A percentile compares a stretch with the other conserved stretches of the same genome.
These are phyloP conservation scores for Phycomyces nitens DNA, from an alignment of 192 early-diverging fungal genomes.

Conservation along the genomic window DNA sequence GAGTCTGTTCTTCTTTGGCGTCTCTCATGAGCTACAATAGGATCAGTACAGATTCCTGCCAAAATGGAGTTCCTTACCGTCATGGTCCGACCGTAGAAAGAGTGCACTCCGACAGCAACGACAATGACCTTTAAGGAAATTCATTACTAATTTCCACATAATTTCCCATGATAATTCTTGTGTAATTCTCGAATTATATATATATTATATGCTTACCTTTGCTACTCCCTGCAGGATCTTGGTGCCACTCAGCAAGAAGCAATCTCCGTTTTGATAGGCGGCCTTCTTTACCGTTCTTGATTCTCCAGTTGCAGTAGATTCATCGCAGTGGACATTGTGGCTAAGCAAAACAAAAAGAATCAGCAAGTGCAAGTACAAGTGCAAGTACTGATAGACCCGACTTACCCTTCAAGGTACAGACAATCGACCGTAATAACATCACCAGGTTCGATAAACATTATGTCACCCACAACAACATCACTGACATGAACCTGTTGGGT, in stretches of 20 bases:
- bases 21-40: constrained; percentile 56
- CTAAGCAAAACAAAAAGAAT: background rate
- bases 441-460: constrained; percentile 81
- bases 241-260: constrained; percentile 87
- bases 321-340: constrained; percentile 84
- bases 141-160: background rate
- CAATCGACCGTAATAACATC: constrained; percentile 96
- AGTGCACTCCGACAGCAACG: constrained; percentile 82
- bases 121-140: constrained; percentile 57
- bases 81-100: constrained; percentile 88
- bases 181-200: constrained; percentile 1
- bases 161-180: background rate
- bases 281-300: constrained; percentile 81
- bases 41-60: background rate
- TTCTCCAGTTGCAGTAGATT: constrained; percentile 91
- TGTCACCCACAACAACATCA: constrained; percentile 88
- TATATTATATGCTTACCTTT: constrained; percentile 8
- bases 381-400: background rate
- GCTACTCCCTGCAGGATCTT: constrained; percentile 89
- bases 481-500: constrained; percentile 71
- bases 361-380: background rate
- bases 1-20: constrained; percentile 73
- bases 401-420: constrained; percentile 61
- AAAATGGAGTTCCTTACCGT: constrained; percentile 44
- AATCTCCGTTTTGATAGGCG: constrained; percentile 49